Conservation (phyloP, 257 asterid species). For the Nicotiana undulata region DNA sequence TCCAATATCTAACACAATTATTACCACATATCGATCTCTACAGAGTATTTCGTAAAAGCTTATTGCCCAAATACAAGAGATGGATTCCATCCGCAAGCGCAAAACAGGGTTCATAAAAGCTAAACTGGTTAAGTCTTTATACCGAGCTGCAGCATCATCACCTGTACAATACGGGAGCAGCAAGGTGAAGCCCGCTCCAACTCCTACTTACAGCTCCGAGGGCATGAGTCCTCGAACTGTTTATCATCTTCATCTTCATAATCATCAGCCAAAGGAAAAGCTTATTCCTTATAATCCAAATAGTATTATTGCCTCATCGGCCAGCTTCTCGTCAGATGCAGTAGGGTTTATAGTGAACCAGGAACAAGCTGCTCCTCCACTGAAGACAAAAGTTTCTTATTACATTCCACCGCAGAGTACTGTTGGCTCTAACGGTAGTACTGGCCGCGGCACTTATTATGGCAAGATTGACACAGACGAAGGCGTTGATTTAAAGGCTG, state of each 20-base stretch:
- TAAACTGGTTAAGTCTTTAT: constrained; percentile 39
- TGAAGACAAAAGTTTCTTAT: constrained; percentile 20
- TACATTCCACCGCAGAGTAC: neutral
- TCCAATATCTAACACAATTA: neutral
- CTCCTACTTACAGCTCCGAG: neutral
- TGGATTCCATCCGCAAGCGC: constrained; percentile 43
- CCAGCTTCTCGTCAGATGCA: neutral
- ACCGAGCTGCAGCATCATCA: constrained; percentile 23
- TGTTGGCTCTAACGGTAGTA: constrained; percentile 5
- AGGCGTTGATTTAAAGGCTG: constrained; percentile 47
- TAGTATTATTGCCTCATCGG: neutral
- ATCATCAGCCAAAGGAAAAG: neutral
- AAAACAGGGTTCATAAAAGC: constrained; percentile 33
- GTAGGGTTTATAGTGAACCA: constrained; percentile 18
- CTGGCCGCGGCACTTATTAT: neutral
- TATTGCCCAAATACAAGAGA: neutral
- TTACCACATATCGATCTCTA: neutral
- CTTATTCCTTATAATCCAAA: neutral
- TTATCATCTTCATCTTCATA: neutral
- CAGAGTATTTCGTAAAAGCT: neutral
- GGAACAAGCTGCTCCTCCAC: constrained; percentile 15
- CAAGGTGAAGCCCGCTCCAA: constrained; percentile 6
- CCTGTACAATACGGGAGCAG: neutral
- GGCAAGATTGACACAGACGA: constrained; percentile 36
- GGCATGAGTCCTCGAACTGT: neutral